Conservation (phyloP, 257 asterid species). For the Asclepias syriaca region DNA sequence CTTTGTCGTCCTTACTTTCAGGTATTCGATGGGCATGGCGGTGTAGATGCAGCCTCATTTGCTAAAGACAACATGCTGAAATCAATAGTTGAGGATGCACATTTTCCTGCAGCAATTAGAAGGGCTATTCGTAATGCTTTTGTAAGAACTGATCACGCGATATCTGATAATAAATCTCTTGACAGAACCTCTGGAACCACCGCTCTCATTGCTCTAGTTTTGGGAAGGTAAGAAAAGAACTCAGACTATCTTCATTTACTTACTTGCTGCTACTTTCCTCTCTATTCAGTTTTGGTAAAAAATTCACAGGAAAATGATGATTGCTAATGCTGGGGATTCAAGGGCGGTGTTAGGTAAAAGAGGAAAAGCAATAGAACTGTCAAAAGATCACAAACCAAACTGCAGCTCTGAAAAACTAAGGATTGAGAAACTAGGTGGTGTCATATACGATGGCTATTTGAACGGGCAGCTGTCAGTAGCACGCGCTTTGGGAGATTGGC, state of each 20-base stretch:
- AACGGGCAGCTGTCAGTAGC: constrained; percentile 89
- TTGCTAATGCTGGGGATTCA: constrained; percentile 87
- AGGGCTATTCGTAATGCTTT: constrained; percentile 75
- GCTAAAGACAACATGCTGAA: constrained; percentile 58
- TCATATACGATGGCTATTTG: constrained; percentile 77
- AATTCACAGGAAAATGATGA: constrained; percentile 50
- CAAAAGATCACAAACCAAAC: constrained; percentile 83
- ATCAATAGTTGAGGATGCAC: constrained; percentile 60
- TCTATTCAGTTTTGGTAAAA: not conserved
- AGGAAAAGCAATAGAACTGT: constrained; percentile 72
- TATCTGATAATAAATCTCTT: constrained; percentile 61
- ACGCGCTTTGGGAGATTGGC: constrained; percentile 91
- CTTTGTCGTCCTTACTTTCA: constrained; percentile 27
- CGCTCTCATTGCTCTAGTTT: constrained; percentile 56
- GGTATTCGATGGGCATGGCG: constrained; percentile 94
- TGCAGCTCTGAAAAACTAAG: constrained; percentile 60
- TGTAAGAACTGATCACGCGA: constrained; percentile 61
- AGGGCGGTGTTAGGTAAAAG: constrained; percentile 83
- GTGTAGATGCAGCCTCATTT: constrained; percentile 77
- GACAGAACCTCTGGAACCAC: constrained; percentile 78
- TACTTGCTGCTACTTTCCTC: not conserved
- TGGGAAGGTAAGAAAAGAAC: constrained; percentile 60
- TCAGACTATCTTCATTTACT: not conserved
- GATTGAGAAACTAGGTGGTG: constrained; percentile 74
- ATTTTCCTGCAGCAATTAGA: constrained; percentile 55